A percentile compares a stretch with the other conserved stretches of the same genome.
These are phyloP conservation scores for Pachysandra terminalis DNA, from an alignment of 164 flowering plant species.

Conservation along the genomic window DNA sequence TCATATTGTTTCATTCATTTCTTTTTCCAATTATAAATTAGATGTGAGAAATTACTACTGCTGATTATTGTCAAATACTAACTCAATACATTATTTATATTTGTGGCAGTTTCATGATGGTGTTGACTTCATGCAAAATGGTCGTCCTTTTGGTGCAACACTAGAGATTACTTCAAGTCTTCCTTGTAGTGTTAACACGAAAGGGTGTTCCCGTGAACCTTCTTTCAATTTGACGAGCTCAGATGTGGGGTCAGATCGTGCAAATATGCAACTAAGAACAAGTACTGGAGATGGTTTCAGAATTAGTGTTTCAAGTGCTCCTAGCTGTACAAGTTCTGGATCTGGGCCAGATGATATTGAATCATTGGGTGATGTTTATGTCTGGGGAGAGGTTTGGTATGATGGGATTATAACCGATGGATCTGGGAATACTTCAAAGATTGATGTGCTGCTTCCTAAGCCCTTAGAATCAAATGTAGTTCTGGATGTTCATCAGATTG, in stretches of 20 bases:
- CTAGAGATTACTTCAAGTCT: slow-evolving; percentile 41
- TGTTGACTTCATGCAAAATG: slow-evolving; percentile 34
- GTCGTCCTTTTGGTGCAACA: slow-evolving; percentile 36
- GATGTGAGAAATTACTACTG: neutral
- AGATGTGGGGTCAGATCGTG: slow-evolving; percentile 78
- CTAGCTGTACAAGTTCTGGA: slow-evolving; percentile 82
- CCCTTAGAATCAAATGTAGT: slow-evolving; percentile 76
- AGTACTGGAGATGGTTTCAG: slow-evolving; percentile 76
- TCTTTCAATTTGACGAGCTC: slow-evolving; percentile 40
- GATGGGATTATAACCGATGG: slow-evolving; percentile 50
- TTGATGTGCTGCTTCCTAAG: slow-evolving; percentile 70
- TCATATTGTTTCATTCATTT: neutral
- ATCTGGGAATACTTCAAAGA: slow-evolving; percentile 28
- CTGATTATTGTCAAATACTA: neutral
- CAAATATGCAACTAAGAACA: slow-evolving; percentile 83
- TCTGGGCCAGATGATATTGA: slow-evolving; percentile 95
- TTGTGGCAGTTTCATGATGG: slow-evolving; percentile 31
- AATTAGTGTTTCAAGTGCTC: slow-evolving; percentile 84
- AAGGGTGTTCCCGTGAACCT: slow-evolving; percentile 30
- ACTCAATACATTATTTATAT: neutral
- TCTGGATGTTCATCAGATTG: slow-evolving; percentile 80
- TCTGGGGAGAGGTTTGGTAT: slow-evolving; percentile 87
- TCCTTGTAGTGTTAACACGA: slow-evolving; percentile 25
- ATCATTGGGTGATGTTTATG: slow-evolving; percentile 89
- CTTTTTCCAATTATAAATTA: too few relatives aligned